Conservation (phyloP, 805 yeast species). For the Priceomyces carsonii region DNA sequence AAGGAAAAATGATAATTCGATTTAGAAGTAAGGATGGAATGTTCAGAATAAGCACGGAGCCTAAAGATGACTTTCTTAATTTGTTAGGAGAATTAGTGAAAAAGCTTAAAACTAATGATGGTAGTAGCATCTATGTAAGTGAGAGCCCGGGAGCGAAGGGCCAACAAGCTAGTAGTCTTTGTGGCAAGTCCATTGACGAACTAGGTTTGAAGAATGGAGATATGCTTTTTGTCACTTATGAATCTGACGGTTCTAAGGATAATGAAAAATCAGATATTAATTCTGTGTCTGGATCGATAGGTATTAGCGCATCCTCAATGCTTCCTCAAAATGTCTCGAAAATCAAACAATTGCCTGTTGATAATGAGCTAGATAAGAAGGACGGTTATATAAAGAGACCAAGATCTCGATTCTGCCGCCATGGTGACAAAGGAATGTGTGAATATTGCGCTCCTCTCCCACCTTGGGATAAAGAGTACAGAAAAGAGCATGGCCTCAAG, state of each 20-base stretch:
- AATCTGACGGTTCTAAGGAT: conserved; percentile 7
- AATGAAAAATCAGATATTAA: background rate
- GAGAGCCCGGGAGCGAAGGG: conserved; percentile 47
- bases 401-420: conserved; percentile 69
- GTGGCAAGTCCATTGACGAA: conserved; percentile 37
- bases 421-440: conserved; percentile 95
- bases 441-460: conserved; percentile 95
- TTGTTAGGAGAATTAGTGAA: conserved; percentile 42
- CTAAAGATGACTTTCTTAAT: conserved; percentile 40
- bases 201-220: conserved; percentile 61
- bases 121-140: conserved; percentile 39
- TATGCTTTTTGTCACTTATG: conserved; percentile 49
- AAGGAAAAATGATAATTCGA: conserved; percentile 46
- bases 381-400: conserved; percentile 73
- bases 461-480: conserved; percentile 87
- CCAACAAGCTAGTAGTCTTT: conserved; percentile 35
- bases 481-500: conserved; percentile 73
- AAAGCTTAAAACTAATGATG: conserved; percentile 21
- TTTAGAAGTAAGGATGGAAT: conserved; percentile 85
- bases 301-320: background rate
- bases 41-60: conserved; percentile 61
- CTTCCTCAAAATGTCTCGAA: conserved; percentile 17
- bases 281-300: conserved; percentile 1
- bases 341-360: conserved; percentile 63
- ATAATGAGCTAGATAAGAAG: conserved; percentile 60